Evolutionary conservation across 2,329 filamentous ascomycete genomes (phyloP), one percentile per base, ranked within the genome.

Genomic region (Colletotrichum brevisporum): DNA sequence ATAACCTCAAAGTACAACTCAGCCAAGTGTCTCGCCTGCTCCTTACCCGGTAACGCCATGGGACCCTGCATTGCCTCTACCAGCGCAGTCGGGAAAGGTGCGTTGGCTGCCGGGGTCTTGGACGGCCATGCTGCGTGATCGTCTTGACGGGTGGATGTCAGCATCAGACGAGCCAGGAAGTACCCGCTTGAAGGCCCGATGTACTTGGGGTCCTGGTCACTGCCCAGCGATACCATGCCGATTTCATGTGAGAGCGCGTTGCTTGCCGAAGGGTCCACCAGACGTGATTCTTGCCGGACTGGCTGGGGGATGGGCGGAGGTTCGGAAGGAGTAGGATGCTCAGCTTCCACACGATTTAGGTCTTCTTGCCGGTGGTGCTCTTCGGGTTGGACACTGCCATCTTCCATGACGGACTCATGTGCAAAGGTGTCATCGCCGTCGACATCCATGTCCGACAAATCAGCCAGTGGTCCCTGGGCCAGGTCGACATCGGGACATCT

Each of bases 161-260:
- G 79, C 71, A 88, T 80, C 3, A 86, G 77, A 1, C 84, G 83
- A 2, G 85, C 84, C 13, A 88, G 80, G 50, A 86, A 86, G 64
- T 86, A 86, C 1, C 86, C 86, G 45, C 86, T 88, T 0, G 86
- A 88, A 2, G 86, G 86, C 0, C 86, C 86, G 15, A 88, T 84
- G 55, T 88, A 88, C 65, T 84, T 79, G 3, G 83, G 83, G 21
- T 85, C 84, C 51, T 80, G 78, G 26, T 82, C 84, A 4, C 79
- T 79, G 2, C 83, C 84, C 1, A 88, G 76, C 0, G 86, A 86
- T 0, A 88, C 80, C 15, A 88, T 73, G 0, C 86, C 86, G 16
- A 88, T 86, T 69, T 88, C 85, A 68, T 88, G 85, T 1, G 84
- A 82, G 2, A 82, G 73, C 4, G 64, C 50, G 15, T 64, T 73